Conservation (phyloP, 805 yeast species). For the Pichia membranifaciens region DNA sequence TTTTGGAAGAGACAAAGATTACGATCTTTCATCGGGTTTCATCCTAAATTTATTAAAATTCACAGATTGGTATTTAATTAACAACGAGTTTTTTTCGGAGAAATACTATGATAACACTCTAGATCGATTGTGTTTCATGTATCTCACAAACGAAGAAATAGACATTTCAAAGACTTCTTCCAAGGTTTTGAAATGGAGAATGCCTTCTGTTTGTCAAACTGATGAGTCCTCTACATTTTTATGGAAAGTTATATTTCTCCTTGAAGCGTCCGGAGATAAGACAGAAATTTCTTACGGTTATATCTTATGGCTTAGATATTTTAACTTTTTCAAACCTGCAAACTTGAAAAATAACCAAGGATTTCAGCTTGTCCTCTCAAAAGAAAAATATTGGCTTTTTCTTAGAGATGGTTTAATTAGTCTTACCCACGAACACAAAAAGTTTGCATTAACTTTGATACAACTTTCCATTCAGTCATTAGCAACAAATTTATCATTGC, state of each 20-base stretch:
- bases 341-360: conserved; percentile 8
- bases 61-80: conserved; percentile 33
- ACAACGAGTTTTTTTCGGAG: conserved; percentile 15
- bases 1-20: not conserved
- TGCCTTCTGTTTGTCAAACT: conserved; percentile 26
- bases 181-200: conserved; percentile 51
- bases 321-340: conserved; percentile 26
- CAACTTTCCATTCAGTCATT: conserved; percentile 52
- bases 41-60: conserved; percentile 28
- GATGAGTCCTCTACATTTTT: conserved; percentile 23
- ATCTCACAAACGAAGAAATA: conserved; percentile 35
- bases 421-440: conserved; percentile 58
- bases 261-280: conserved; percentile 28
- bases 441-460: conserved; percentile 60
- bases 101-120: conserved; percentile 10
- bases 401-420: conserved; percentile 54
- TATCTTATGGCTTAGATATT: conserved; percentile 51
- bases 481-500: conserved; percentile 28
- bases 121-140: conserved; percentile 29
- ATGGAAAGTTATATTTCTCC: conserved; percentile 42
- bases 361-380: conserved; percentile 29
- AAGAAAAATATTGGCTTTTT: conserved; percentile 46
- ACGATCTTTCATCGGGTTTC: conserved; percentile 6
- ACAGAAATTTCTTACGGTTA: conserved; percentile 37
- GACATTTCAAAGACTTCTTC: conserved; percentile 34